phyloP scores from a whole-genome alignment of 2,329 filamentous ascomycete species.

The Ceratocystiopsis sp. region DNA sequence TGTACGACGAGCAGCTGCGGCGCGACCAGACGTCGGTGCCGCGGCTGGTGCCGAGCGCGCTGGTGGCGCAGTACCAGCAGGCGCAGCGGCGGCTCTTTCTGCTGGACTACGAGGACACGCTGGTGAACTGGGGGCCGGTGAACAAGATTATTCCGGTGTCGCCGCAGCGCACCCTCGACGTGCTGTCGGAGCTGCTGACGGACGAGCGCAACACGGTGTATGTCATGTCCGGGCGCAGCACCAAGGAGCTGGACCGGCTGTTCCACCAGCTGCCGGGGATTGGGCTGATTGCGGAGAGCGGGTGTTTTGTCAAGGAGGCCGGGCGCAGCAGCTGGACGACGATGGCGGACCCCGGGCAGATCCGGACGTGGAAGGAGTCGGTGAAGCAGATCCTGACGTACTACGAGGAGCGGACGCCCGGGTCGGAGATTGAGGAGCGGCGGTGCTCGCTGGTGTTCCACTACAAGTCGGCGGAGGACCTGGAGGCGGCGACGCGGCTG shows the following conservation, averaged over 20 bases:
- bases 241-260: conserved; percentile 72
- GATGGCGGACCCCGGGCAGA: conserved; percentile 55
- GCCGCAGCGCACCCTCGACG: conserved; percentile 58
- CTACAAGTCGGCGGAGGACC: conserved; percentile 68
- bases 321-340: conserved; percentile 56
- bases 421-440: conserved; percentile 76
- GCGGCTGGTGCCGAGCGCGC: conserved; percentile 51
- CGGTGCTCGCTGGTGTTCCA: conserved; percentile 85
- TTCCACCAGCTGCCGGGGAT: conserved; percentile 72
- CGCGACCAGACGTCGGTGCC: conserved; percentile 78
- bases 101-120: conserved; percentile 83
- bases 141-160: conserved; percentile 73
- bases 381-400: conserved; percentile 74
- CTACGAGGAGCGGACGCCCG: conserved; percentile 77
- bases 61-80: conserved; percentile 48
- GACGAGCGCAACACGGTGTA: conserved; percentile 78
- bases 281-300: conserved; percentile 87
- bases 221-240: conserved; percentile 78
- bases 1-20: conserved; percentile 68
- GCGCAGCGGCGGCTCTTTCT: conserved; percentile 64
- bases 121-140: conserved; percentile 74
- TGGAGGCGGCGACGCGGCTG: conserved; percentile 55
- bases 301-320: conserved; percentile 69
- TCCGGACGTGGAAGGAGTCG: conserved; percentile 64
- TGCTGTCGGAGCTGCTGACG: conserved; percentile 62